Base-by-base conservation (phyloP, 192 early-diverging fungal genomes). In the Linnemannia exigua region DNA sequence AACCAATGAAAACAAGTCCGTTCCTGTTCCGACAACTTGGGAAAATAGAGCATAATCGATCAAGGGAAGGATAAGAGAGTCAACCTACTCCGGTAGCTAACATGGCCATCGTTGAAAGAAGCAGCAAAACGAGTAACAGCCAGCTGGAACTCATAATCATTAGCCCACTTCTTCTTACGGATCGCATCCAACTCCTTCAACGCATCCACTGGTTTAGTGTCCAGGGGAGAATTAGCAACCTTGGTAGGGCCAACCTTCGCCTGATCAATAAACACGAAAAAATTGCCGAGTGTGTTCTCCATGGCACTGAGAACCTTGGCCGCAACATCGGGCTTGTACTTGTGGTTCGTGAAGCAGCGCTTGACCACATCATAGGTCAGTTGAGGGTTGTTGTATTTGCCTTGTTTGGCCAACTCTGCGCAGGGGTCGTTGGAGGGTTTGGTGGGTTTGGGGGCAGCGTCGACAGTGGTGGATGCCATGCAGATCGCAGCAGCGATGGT, bases 401-500 rank as follows among this genome's bases (percentile, higher is more conserved):
- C 80, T 33, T 81, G 51, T 20, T 76, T 69, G 19, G 73, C 66
- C 17, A 81, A 19, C 46, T 61, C 37, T 28, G 37, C 68, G 28
- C 80, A 81, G 37, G 80, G 74, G 58, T 75, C 71, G 33, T 80
- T 51, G 70, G 19, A 33, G 77, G 68, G 33, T 33, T 79, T 72
- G 33, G 28, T 61, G 41, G 75, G 46, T 67, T 63, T 68, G 44
- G 28, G 66, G 8, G 50, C 50, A 7, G 87, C 85, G 0, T 90
- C 90, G 37, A n/a, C n/a, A n/a, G 90, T 84, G 75, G 89, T 85
- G 31, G 88, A 82, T 36, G 90, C 86, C 12, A 88, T 82, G 70
- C 91, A 91, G 17, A 93, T 33, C 1, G 92, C 88, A 44, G 91
- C 88, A 4, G 91, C 79, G 8, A 90, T 44, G 1, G 92, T 89